Base-by-base conservation (phyloP, 2,329 filamentous ascomycete genomes). In the Chrysoporthe cubensis region DNA sequence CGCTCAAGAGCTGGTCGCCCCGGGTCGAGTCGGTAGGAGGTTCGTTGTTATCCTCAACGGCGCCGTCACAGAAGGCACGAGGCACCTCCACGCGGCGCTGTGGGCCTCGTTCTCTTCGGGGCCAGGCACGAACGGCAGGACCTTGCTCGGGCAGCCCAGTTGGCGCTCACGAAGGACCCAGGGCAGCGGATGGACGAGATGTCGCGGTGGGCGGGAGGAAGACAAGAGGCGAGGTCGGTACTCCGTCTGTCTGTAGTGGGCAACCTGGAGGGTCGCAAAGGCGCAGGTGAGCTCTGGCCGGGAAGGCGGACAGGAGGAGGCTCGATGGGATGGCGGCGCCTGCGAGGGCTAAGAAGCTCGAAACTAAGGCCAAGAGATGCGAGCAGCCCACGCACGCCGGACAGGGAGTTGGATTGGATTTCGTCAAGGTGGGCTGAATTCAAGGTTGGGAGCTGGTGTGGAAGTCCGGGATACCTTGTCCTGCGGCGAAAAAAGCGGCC, bases 1-100 rank as follows among this genome's bases (percentile, higher is more conserved):
- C 26, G 62, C 56, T 65, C 62, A 34, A 14, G 62, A 62, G 54
- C 34, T 32, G 44, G 50, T 54, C 40, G 57, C 62, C 43, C 50
- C 42, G 48, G 46, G 65, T 50, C 43, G 26, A 42, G 62, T 11
- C 21, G 56, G 21, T n/a, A 42, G 37, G 44, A 32, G 4, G 16
- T 63, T 40, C 4, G 9, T 13, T 32, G 14, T 62, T 50, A 11
- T 52, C 4, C 54, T 34, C 54, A 40, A 9, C 6, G 32, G 18
- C 34, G n/a, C 14, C 32, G 54, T 34, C 34, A 57, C 34, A 40
- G 34, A 57, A 57, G 54, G 32, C 34, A 16, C 54, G 18, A 40
- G 32, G 40, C 54, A 40, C 54, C 54, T 57, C 54, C 18, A 14
- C 11, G 54, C 32, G 32, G 18, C 14, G 2, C 7, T 16, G 54